Evolutionary conservation across 164 flowering plant species (phyloP).

Genomic region (Saururus chinensis): DNA sequence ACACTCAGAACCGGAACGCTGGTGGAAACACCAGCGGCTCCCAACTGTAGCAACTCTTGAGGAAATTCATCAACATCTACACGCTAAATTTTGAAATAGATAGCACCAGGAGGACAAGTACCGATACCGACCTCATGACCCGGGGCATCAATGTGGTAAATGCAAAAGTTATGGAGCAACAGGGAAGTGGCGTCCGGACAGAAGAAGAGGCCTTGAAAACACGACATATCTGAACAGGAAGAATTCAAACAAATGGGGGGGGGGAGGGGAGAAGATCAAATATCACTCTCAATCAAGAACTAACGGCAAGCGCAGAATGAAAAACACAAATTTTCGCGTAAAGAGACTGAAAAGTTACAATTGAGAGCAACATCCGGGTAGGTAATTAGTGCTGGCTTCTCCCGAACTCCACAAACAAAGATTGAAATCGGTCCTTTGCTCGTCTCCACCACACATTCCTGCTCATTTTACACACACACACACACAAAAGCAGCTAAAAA

Average conservation of each 20-base stretch:
- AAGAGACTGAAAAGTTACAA: too few species aligned
- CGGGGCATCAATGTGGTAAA: constrained; percentile 61
- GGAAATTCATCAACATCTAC: constrained; percentile 5
- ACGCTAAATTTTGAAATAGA: too few species aligned
- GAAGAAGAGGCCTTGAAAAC: constrained; percentile 60
- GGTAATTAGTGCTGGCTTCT: constrained; percentile 57
- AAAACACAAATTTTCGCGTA: too few species aligned
- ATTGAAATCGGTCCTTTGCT: constrained; percentile 53
- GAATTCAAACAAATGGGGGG: too few species aligned
- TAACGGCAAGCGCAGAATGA: background rate
- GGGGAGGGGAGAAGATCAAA: too few species aligned
- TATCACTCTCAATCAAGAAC: constrained; percentile 5
- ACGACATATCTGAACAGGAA: constrained; percentile 36
- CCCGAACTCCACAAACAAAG: constrained; percentile 55
- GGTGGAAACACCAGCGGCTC: constrained; percentile 44
- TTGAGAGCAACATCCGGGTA: constrained; percentile 71
- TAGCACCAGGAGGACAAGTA: background rate
- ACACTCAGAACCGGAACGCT: constrained; percentile 33
- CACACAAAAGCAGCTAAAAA: background rate
- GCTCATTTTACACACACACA: constrained; percentile 5
- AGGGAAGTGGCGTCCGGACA: constrained; percentile 61
- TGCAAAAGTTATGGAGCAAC: constrained; percentile 61
- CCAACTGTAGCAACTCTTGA: constrained; percentile 50
- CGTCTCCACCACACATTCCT: constrained; percentile 54
- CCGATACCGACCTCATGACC: constrained; percentile 53